Evolutionary conservation across 2,329 filamentous ascomycete species (phyloP).

Genomic region (Pleoardoris graminearum): DNA sequence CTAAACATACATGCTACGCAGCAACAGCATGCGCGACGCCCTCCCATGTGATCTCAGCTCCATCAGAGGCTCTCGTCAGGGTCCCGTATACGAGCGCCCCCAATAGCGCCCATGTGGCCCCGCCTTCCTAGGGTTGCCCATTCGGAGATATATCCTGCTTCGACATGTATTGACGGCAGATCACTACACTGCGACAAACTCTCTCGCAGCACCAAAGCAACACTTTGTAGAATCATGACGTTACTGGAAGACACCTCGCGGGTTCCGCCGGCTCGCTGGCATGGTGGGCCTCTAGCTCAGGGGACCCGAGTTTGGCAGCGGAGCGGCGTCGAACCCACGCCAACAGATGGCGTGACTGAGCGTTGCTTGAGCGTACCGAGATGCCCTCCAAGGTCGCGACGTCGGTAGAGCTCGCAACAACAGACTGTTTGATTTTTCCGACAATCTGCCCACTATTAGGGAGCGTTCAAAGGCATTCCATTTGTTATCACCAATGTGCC

Average conservation of each 20-base stretch:
- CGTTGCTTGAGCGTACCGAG: background rate
- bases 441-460: background rate
- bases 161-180: background rate
- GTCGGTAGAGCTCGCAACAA: background rate
- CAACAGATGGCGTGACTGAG: background rate
- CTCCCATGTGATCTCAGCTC: background rate
- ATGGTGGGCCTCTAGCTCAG: background rate
- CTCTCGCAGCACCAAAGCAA: background rate
- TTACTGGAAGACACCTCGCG: background rate
- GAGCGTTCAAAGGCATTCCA: background rate
- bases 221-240: background rate
- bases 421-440: background rate
- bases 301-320: constrained; percentile 1
- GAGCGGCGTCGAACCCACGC: background rate
- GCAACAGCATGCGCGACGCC: background rate
- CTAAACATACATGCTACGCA: background rate
- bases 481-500: too few relatives aligned
- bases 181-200: background rate
- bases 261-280: background rate
- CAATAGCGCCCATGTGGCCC: background rate
- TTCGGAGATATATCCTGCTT: background rate
- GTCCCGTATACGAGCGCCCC: background rate
- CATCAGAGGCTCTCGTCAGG: background rate
- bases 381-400: background rate
- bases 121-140: background rate